Evolutionary conservation across 2,329 filamentous ascomycete genomes (phyloP), one percentile per base, ranked within the genome.

Genomic region (Fusarium sp.): DNA sequence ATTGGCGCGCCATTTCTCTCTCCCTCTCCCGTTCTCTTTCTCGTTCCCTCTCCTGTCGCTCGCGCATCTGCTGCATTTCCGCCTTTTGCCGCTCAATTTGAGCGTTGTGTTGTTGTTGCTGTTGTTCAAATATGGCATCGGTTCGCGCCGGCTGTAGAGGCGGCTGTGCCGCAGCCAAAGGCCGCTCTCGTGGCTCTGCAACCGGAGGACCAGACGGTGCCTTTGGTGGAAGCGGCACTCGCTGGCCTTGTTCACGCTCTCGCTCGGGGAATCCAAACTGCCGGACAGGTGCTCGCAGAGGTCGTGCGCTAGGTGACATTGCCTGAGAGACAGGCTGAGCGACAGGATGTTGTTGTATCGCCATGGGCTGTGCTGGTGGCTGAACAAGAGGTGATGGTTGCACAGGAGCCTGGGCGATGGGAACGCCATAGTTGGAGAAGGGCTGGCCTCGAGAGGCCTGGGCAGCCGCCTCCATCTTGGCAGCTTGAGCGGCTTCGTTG

Each of bases 241-340:
- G 78, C 22, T 83, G 82, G 20, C 79, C 78, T 60, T 81, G 81
- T 33, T 81, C 76, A 11, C 78, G 72, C 44, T 77, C 75, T 10
- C 70, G 73, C n/a, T 88, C 87, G 6, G 82, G 79, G 69, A 87
- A 87, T 6, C 83, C 80, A 68, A 87, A 87, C 17, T 79, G 77
- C 29, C 81, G 81, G 20, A 79, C 72, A 12, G 86, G 85, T 27
- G 85, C 84, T 72, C 86, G 83, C 24, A 86, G 70, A 20, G 85
- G 83, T 31, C 84, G 83, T 58, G 80, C 71, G 46, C 77, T 77
- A 3, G 87, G 87, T 11, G 87, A 89, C 82, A 87, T 86, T 53
- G 82, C 79, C 68, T 85, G 86, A 9, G 83, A 77, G 16, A 79
- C 79, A 56, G 82, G 78, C 67, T 85, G 85, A 8, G 42, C 69